Evolutionary conservation across 768 basidiomycete genomes (phyloP), one percentile per base, ranked within the genome.

Genomic region (Serendipita sp.): DNA sequence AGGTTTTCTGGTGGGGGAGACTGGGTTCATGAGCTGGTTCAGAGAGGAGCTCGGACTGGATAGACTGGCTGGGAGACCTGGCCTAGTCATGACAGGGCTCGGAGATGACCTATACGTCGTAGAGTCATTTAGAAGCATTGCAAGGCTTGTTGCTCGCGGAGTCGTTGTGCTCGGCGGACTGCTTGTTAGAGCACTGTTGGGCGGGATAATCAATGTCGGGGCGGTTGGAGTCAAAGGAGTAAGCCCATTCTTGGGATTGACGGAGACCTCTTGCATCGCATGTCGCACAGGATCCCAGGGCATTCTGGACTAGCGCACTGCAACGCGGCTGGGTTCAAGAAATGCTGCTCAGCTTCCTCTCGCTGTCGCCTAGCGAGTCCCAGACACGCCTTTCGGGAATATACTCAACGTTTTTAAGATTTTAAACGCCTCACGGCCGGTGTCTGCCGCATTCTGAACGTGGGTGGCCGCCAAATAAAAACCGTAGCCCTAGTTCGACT

Each of bases 31-130:
- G 16, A 60, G 55, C 55, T 27, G 16, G 55, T 23, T 36, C 34
- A 60, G 31, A n/a, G 55, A 60, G 33, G 55, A 10, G 10, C 55
- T 36, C 18, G 43, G 18, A n/a, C 58, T 40, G 27, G 6, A 43
- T 62, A 27, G 64, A 37, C 23, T 40, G 34, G 23, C 31, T 31
- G 44, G 55, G 29, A 37, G 33, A 31, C 16, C 18, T 34, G 55
- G 55, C 27, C 55, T 55, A 29, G 66, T 60, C 63, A 64, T 40
- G 3, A 44, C 64, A 4, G 66, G 64, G 23, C 27, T 31, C 34
- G 55, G 55, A 60, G 55, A 60, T n/a, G 55, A 60, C 34, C 55
- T 60, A 27, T 60, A 60, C 23, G 55, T 60, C 10, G 55, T 60
- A 23, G 55, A 23, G 55, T 60, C 55, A 34, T 60, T 60, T 11